These are phyloP conservation scores for Epithele typhae DNA, from an alignment of 768 basidiomycete genomes.

Conservation along the genomic window DNA sequence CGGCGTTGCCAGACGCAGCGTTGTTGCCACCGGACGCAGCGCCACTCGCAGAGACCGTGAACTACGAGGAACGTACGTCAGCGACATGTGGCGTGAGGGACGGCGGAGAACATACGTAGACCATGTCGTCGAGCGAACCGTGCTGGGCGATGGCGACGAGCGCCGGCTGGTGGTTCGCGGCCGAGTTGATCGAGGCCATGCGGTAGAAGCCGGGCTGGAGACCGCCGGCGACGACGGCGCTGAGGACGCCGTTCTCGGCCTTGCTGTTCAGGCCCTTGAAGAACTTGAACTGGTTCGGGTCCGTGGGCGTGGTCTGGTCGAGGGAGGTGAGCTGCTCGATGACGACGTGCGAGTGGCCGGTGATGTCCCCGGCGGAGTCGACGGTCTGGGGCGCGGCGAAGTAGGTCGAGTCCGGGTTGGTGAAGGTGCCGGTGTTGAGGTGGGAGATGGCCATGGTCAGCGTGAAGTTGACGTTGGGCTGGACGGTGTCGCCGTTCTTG, in stretches of 20 bases:
- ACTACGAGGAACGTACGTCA: constrained; percentile 8
- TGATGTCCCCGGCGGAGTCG: constrained; percentile 43
- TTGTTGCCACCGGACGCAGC: constrained; percentile 11
- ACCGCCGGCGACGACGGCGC: constrained; percentile 36
- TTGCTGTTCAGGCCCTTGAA: constrained; percentile 51
- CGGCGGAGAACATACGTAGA: constrained; percentile 29
- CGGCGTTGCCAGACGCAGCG: not conserved
- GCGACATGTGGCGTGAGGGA: not conserved
- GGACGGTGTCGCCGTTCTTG: constrained; percentile 39
- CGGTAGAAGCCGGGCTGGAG: constrained; percentile 42
- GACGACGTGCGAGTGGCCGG: constrained; percentile 63
- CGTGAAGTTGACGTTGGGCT: constrained; percentile 46
- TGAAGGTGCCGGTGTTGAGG: constrained; percentile 53
- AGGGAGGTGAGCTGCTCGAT: constrained; percentile 47
- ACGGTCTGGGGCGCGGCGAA: constrained; percentile 50
- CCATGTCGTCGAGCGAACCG: constrained; percentile 35
- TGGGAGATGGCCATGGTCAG: constrained; percentile 45
- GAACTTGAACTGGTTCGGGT: constrained; percentile 52
- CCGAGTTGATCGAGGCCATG: constrained; percentile 39
- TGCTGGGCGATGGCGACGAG: constrained; percentile 40
- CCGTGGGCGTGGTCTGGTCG: constrained; percentile 40
- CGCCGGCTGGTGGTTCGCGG: constrained; percentile 40
- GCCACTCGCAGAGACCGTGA: constrained; percentile 22
- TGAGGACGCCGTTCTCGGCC: constrained; percentile 38
- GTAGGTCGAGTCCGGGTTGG: constrained; percentile 50